Evolutionary conservation across 1,284 basidiomycete genomes (phyloP).

Genomic region (Ceratobasidium sp.): DNA sequence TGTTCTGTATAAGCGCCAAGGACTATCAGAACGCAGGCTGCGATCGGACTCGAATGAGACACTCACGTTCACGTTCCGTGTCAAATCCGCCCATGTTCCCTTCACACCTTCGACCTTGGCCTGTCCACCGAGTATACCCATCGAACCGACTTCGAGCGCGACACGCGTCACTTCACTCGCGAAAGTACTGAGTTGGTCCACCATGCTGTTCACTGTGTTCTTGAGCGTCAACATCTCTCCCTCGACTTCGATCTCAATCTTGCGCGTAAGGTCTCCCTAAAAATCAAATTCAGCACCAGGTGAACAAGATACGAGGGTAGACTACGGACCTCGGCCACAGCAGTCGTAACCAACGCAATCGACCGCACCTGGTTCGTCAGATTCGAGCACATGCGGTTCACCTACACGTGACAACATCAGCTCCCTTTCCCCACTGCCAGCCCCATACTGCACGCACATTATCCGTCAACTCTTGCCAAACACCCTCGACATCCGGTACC

Average conservation of each 20-base stretch:
- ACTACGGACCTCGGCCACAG: constrained; percentile 72
- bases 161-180: constrained; percentile 96
- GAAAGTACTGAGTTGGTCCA: constrained; percentile 89
- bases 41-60: neutral
- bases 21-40: constrained; percentile 32
- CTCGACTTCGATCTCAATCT: constrained; percentile 85
- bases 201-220: constrained; percentile 87
- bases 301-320: too few species aligned
- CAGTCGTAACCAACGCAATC: constrained; percentile 78
- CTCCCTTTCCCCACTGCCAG: constrained; percentile 45
- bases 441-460: constrained; percentile 68
- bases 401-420: constrained; percentile 53
- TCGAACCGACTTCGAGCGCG: constrained; percentile 90
- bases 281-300: neutral
- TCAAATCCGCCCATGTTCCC: constrained; percentile 94
- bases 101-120: constrained; percentile 92
- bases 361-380: constrained; percentile 69
- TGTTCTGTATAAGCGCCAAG: constrained; percentile 64
- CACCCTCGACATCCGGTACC: constrained; percentile 94
- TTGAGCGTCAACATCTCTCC: constrained; percentile 91
- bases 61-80: constrained; percentile 85
- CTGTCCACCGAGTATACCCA: constrained; percentile 93
- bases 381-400: constrained; percentile 67
- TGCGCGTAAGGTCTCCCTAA: constrained; percentile 84
- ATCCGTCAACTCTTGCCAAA: constrained; percentile 91